Conservation (phyloP, 2,329 filamentous ascomycete genomes). For the Pezicula neosporulosa region DNA sequence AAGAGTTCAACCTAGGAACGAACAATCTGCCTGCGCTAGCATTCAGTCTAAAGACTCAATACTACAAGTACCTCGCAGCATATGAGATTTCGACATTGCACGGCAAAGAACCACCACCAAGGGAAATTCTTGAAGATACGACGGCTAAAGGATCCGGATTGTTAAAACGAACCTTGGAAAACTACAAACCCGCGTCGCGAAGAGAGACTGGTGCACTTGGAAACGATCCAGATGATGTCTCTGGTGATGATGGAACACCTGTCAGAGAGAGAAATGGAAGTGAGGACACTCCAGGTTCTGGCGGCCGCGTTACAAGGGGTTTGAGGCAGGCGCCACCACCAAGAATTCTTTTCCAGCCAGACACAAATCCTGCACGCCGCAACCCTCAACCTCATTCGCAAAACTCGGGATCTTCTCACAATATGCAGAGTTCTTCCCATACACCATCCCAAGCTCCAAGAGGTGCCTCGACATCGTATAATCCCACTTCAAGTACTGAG, state of each 20-base stretch:
- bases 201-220: slow-evolving; percentile 36
- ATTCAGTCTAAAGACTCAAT: slow-evolving; percentile 81
- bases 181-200: slow-evolving; percentile 54
- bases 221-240: slow-evolving; percentile 56
- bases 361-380: slow-evolving; percentile 61
- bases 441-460: slow-evolving; percentile 24
- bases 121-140: slow-evolving; percentile 77
- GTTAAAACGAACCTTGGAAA: slow-evolving; percentile 75
- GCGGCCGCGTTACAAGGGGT: slow-evolving; percentile 57
- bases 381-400: slow-evolving; percentile 30
- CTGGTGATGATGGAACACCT: slow-evolving; percentile 57
- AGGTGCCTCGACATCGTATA: slow-evolving; percentile 40
- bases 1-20: slow-evolving; percentile 71
- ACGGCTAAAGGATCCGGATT: slow-evolving; percentile 78
- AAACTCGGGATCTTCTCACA: slow-evolving; percentile 38
- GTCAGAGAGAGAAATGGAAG: slow-evolving; percentile 46
- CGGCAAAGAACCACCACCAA: slow-evolving; percentile 77
- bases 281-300: slow-evolving; percentile 48
- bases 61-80: slow-evolving; percentile 85
- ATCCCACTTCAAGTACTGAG: slow-evolving; percentile 51
- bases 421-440: slow-evolving; percentile 21
- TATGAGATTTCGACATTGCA: slow-evolving; percentile 81
- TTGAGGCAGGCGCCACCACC: slow-evolving; percentile 82
- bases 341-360: slow-evolving; percentile 80
- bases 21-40: slow-evolving; percentile 78